Conservation (phyloP, 2,329 filamentous ascomycete genomes). For the Tolypocladium amazonense region DNA sequence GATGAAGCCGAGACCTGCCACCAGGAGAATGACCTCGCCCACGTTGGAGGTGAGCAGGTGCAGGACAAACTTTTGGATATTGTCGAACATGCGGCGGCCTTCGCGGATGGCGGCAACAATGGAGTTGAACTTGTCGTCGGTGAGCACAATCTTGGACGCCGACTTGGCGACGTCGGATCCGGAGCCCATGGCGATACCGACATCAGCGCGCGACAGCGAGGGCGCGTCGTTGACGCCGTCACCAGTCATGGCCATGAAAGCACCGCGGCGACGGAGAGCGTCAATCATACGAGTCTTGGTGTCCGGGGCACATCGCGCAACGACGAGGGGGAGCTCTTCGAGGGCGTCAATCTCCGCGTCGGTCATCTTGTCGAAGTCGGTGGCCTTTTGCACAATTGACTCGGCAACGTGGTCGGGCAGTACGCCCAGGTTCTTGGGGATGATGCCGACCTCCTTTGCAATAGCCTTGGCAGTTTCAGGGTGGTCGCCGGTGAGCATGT, state of each 20-base stretch:
- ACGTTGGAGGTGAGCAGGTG: conserved; percentile 75
- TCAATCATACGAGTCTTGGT: conserved; percentile 91
- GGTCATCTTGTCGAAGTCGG: conserved; percentile 66
- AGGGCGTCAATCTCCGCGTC: conserved; percentile 68
- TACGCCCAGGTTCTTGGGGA: conserved; percentile 50
- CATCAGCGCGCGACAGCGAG: conserved; percentile 68
- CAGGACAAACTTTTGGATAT: conserved; percentile 80
- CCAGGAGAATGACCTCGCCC: conserved; percentile 69
- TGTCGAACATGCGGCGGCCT: conserved; percentile 77
- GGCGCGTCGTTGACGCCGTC: conserved; percentile 84
- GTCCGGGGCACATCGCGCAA: conserved; percentile 73
- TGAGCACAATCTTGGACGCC: conserved; percentile 71
- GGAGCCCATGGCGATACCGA: conserved; percentile 85
- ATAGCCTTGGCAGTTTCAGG: conserved; percentile 70
- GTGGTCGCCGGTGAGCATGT: conserved; percentile 81
- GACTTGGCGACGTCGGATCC: conserved; percentile 81
- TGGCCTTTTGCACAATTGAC: conserved; percentile 63
- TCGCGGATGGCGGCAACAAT: conserved; percentile 77
- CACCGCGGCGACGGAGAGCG: conserved; percentile 64
- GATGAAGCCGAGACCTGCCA: conserved; percentile 74
- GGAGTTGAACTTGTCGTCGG: conserved; percentile 80
- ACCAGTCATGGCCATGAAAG: conserved; percentile 79
- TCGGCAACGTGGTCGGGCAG: conserved; percentile 53
- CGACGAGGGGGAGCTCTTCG: conserved; percentile 66
- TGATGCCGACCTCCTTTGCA: conserved; percentile 67